Conservation (phyloP, 768 basidiomycete genomes). For the Cystobasidium ongulense region DNA sequence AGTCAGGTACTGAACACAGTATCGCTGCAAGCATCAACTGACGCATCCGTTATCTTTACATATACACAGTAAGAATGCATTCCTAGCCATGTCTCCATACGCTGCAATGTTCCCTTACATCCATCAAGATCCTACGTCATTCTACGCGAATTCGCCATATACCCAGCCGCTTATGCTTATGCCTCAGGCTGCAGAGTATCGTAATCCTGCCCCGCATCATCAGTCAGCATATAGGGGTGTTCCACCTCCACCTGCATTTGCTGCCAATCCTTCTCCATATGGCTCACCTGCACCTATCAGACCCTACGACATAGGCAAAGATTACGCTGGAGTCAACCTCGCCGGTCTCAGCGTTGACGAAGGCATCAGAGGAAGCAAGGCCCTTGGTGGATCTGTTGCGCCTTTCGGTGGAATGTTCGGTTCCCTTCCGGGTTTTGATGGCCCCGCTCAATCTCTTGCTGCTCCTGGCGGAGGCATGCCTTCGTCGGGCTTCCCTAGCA, state of each 20-base stretch:
- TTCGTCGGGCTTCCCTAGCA: neutral
- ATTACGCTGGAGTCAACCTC: conserved; percentile 4
- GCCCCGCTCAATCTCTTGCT: neutral
- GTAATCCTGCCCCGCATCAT: neutral
- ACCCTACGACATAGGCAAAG: conserved; percentile 26
- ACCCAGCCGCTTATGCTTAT: conserved; percentile 41
- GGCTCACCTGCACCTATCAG: neutral
- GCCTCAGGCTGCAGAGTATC: conserved; percentile 25
- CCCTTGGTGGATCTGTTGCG: neutral
- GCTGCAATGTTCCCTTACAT: conserved; percentile 36
- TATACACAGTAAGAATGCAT: conserved; percentile 35
- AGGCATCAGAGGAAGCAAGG: neutral
- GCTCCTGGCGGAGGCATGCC: neutral
- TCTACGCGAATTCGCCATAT: conserved; percentile 42
- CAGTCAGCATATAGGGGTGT: neutral
- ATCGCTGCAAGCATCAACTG: conserved; percentile 3
- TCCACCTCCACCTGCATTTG: neutral
- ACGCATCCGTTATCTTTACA: conserved; percentile 32
- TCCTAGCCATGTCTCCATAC: neutral
- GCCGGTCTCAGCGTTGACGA: conserved; percentile 2
- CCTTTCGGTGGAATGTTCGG: conserved; percentile 30
- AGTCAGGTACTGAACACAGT: neutral
- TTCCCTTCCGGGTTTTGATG: conserved; percentile 20
- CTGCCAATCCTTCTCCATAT: conserved; percentile 19
- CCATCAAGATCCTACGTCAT: conserved; percentile 39